These are phyloP conservation scores for Thelonectria rubi DNA, from an alignment of 2,329 filamentous ascomycete species.

Conservation along the genomic window DNA sequence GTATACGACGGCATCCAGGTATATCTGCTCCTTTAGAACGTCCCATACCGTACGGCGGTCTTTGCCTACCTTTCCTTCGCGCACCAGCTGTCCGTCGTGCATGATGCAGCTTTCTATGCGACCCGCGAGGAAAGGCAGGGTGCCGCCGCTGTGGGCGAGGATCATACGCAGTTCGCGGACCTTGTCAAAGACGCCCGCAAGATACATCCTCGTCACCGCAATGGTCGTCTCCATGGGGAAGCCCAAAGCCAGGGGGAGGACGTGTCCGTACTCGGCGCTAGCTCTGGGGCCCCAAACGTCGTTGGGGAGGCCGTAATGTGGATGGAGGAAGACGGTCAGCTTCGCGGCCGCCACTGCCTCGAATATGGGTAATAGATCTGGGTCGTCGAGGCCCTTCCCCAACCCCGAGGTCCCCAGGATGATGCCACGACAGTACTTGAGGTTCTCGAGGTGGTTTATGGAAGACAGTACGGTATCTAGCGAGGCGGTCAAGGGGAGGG, in stretches of 20 bases:
- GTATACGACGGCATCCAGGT: slow-evolving; percentile 88
- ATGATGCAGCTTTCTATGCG: slow-evolving; percentile 87
- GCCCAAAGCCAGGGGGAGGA: slow-evolving; percentile 83
- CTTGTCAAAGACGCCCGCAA: slow-evolving; percentile 85
- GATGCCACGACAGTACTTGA: slow-evolving; percentile 81
- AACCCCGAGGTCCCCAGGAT: slow-evolving; percentile 88
- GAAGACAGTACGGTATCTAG: slow-evolving; percentile 69
- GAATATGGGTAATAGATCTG: slow-evolving; percentile 75
- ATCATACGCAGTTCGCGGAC: slow-evolving; percentile 76
- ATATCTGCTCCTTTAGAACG: slow-evolving; percentile 76
- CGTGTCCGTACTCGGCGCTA: slow-evolving; percentile 79
- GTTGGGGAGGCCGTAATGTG: slow-evolving; percentile 87
- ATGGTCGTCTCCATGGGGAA: slow-evolving; percentile 96
- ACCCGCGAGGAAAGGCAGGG: slow-evolving; percentile 87
- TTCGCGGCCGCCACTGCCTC: slow-evolving; percentile 70
- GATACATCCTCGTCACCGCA: slow-evolving; percentile 84
- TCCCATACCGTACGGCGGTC: slow-evolving; percentile 63
- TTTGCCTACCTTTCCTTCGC: slow-evolving; percentile 64
- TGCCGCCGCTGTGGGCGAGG: slow-evolving; percentile 88
- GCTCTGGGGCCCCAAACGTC: slow-evolving; percentile 80
- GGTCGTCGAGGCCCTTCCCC: slow-evolving; percentile 83
- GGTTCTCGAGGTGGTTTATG: slow-evolving; percentile 66
- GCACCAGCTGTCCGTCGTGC: slow-evolving; percentile 80
- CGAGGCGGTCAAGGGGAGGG: slow-evolving; percentile 78
- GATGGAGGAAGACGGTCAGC: slow-evolving; percentile 83